A percentile compares a stretch with the other conserved stretches of the same genome.
These are phyloP conservation scores for Trichoderma atroviride DNA, from an alignment of 2,329 filamentous ascomycete genomes.

Conservation along the genomic window DNA sequence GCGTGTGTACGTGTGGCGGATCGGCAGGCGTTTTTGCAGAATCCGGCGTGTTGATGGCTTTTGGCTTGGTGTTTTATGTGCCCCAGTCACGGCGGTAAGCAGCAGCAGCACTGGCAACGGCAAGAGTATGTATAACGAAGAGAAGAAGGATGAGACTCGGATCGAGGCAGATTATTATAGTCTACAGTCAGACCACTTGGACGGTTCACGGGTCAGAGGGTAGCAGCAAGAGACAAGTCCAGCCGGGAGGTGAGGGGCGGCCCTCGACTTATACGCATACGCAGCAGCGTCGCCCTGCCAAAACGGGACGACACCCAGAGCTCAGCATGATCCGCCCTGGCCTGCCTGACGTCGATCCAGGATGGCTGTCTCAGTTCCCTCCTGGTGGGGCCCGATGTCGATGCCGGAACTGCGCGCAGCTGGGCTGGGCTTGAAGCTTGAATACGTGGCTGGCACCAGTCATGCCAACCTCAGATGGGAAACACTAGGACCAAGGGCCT, in stretches of 20 bases:
- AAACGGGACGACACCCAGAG: slow-evolving; percentile 17
- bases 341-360: slow-evolving; percentile 24
- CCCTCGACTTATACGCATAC: slow-evolving; percentile 25
- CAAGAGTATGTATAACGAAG: background rate
- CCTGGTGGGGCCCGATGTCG: slow-evolving; percentile 14
- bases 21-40: slow-evolving; percentile 2
- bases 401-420: slow-evolving; percentile 17
- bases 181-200: slow-evolving; percentile 3
- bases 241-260: background rate
- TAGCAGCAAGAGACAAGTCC: background rate
- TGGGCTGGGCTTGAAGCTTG: slow-evolving; percentile 23
- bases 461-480: slow-evolving; percentile 19
- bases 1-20: background rate
- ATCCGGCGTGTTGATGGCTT: background rate
- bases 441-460: slow-evolving; percentile 22
- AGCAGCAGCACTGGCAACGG: background rate
- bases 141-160: background rate
- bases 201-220: background rate
- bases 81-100: background rate
- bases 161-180: background rate
- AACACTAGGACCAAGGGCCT: background rate
- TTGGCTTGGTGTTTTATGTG: background rate
- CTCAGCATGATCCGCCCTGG: slow-evolving; percentile 9
- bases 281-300: slow-evolving; percentile 4
- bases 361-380: slow-evolving; percentile 22